Base-by-base conservation (phyloP, 148 eudicot species). In the Spergularia marina region DNA sequence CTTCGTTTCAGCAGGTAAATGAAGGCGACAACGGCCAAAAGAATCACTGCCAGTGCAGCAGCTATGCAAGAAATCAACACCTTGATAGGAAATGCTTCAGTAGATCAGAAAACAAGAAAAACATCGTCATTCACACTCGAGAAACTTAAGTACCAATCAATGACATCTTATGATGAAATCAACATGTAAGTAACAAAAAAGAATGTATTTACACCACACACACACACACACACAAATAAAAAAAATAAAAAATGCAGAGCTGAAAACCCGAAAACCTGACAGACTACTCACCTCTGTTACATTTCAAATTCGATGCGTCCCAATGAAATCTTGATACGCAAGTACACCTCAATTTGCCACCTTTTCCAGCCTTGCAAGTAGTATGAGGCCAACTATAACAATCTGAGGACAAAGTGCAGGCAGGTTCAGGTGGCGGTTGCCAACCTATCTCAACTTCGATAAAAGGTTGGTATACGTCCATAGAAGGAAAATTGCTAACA, bases 371-470 rank as follows among this genome's bases (percentile, higher is more conserved):
- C 44, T 73, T 66, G 41, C 81, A 78, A 51, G 73, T 34, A 72
- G 81, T 78, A 73, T 72, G 62, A 18, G 68, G 49, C 81, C 77
- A 78, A n/a, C 30, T 12, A 17, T 13, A 59, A 66, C 81, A 78
- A 78, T 78, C 68, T 18, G 44, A 57, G 2, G 81, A 34, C 16
- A 53, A 30, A 23, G 5, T 57, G 53, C 81, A 78, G 34, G 60
- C 53, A 72, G 68, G 68, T 73, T 73, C 76, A 15, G 6, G 23
- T 18, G 81, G 77, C 13, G 60, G 25, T 47, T 57, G 36, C 81
- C 81, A 78, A 25, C 39, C 41, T 2, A 78, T 57, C 21, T 78
- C 81, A 58, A 78, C 59, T 73, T 78, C 77, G 13, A 58, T 44
- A n/a, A 78, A 64, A n/a, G 54, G 12, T 13, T 55, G 72, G 16